phyloP scores from a whole-genome alignment of 2,329 filamentous ascomycete genomes.

The Hortaea werneckii region DNA sequence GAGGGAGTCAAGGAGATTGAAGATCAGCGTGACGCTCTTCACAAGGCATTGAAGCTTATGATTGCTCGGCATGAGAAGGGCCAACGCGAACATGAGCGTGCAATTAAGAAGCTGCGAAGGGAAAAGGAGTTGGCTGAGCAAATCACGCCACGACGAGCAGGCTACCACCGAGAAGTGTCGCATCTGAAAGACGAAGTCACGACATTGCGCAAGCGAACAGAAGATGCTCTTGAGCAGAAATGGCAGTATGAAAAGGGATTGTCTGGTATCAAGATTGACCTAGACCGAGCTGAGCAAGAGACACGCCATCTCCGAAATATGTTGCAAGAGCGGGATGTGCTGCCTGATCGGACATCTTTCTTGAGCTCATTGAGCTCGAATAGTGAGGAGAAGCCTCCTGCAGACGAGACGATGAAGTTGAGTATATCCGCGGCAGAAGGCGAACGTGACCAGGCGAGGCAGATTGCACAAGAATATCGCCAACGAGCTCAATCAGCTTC shows the following conservation, averaged over 20 bases:
- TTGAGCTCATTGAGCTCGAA: conserved; percentile 5
- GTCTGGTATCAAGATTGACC: conserved; percentile 83
- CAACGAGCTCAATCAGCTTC: conserved; percentile 50
- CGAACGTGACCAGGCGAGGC: conserved; percentile 61
- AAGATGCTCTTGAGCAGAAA: conserved; percentile 90
- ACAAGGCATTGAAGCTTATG: conserved; percentile 74
- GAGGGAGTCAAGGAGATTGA: conserved; percentile 88
- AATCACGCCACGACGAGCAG: conserved; percentile 61
- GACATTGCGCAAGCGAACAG: conserved; percentile 71
- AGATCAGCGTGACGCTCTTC: conserved; percentile 83
- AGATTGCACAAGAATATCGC: conserved; percentile 53
- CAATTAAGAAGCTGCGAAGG: conserved; percentile 62
- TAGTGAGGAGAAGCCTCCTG: conserved; percentile 9
- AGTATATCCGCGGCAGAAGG: conserved; percentile 59
- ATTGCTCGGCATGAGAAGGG: conserved; percentile 79
- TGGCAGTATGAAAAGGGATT: conserved; percentile 92
- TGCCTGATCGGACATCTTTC: conserved; percentile 45
- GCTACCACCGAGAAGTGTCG: conserved; percentile 75
- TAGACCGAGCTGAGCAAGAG: conserved; percentile 90
- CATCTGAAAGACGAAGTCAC: conserved; percentile 76
- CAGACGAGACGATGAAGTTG: conserved; percentile 44
- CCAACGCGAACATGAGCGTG: conserved; percentile 73
- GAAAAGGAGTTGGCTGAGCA: conserved; percentile 63
- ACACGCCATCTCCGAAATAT: conserved; percentile 71
- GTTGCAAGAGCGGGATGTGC: conserved; percentile 72